These are phyloP conservation scores for Fabrea salina DNA, from an alignment of 169 alveolate genomes.

Conservation along the genomic window DNA sequence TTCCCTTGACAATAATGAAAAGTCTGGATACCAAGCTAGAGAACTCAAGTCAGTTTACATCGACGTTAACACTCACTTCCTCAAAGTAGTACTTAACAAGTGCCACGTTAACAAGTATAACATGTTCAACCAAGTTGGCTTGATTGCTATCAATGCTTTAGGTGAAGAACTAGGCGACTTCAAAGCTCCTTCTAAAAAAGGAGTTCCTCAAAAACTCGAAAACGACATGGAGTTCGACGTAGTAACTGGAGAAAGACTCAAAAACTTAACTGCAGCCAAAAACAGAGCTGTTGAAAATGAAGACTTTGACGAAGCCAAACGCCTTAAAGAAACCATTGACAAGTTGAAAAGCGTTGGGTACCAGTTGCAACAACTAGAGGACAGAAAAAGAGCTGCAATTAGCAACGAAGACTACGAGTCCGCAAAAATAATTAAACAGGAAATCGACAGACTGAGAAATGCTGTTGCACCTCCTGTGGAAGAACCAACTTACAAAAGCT, in stretches of 20 bases:
- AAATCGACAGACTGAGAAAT: constrained; percentile 76
- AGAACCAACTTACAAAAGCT: not conserved
- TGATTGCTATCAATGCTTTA: constrained; percentile 64
- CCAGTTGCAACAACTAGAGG: constrained; percentile 72
- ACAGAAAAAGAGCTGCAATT: constrained; percentile 80
- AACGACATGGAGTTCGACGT: constrained; percentile 35
- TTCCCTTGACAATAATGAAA: constrained; percentile 85
- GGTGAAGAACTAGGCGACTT: constrained; percentile 63
- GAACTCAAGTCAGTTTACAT: constrained; percentile 90
- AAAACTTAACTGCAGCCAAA: constrained; percentile 69
- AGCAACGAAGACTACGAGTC: constrained; percentile 82
- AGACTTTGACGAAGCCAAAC: constrained; percentile 86
- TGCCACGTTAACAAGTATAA: constrained; percentile 86
- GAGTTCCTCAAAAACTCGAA: constrained; percentile 29
- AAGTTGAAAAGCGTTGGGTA: constrained; percentile 69
- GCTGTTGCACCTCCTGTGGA: constrained; percentile 56
- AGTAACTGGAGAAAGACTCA: constrained; percentile 66
- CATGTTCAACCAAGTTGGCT: constrained; percentile 78
- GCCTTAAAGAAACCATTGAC: constrained; percentile 77
- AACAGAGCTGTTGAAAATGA: constrained; percentile 81
- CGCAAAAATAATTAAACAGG: constrained; percentile 79
- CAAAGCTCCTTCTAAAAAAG: constrained; percentile 26
- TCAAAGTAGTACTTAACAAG: constrained; percentile 80
- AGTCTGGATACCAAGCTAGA: constrained; percentile 87
- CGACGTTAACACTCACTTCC: constrained; percentile 70